Evolutionary conservation across 2,329 filamentous ascomycete species (phyloP), one percentile per base, ranked within the genome.

Genomic region (Sporothrix mexicana): DNA sequence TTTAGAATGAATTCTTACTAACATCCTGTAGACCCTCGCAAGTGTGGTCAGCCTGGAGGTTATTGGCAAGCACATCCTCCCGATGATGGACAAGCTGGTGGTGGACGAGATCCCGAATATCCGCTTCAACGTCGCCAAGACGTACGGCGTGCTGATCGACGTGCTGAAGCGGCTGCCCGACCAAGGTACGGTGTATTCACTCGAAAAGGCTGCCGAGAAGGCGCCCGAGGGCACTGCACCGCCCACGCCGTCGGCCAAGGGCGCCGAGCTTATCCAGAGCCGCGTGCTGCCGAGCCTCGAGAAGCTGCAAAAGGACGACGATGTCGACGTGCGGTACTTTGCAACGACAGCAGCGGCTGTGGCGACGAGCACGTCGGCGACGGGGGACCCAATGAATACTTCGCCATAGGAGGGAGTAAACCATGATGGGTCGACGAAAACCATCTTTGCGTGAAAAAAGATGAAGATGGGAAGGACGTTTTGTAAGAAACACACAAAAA

Each of bases 101-200:
- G 88, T 90, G 62, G 96, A 99, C 80, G 94, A 97, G 61, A 99
- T 99, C 75, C 96, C 96, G 77, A 99, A 99, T 84, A 99, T 99
- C 81, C 94, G 96, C 69, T 99, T 99, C 88, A 99, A 99, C 82
- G 96, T 99, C 66, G 96, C 96, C 78, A 99, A 99, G 86, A 98
- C 96, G 64, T 99, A 98, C 80, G 90, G 91, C 25, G 91, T 96
- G 69, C 86, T 99, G 73, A 94, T 98, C 79, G 91, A 93, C 77
- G 94, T 95, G n/a, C 88, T 99, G 79, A 94, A 95, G 83, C 92
- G 94, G 77, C 87, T 99, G 72, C 95, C 96, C 2, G 93, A 95
- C 71, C 88, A 96, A 79, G 94, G 94, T 74, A 98, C 95, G 15
- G 87, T 98, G 75, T 90, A 92, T 80, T 90, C 93, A 70, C 83